A percentile compares a stretch with the other conserved stretches of the same genome.
phyloP scores from a whole-genome alignment of 1,284 basidiomycete species.

The Ceratobasidium sp. region DNA sequence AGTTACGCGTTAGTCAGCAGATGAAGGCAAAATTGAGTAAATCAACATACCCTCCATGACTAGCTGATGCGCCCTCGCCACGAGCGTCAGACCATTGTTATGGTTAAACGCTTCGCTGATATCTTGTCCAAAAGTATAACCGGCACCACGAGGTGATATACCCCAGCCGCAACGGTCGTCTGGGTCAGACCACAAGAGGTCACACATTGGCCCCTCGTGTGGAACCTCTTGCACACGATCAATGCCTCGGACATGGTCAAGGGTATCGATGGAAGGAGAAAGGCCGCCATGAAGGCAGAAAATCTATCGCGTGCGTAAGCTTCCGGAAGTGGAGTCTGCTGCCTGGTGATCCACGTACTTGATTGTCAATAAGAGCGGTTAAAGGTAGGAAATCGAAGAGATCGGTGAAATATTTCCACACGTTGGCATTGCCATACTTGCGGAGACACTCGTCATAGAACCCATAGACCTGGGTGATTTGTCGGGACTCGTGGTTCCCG shows the following conservation, averaged over 20 bases:
- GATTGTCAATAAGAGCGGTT: slow-evolving; percentile 97
- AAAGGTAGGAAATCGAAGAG: slow-evolving; percentile 98
- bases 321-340: slow-evolving; percentile 11
- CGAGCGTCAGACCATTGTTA: slow-evolving; percentile 97
- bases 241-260: slow-evolving; percentile 98
- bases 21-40: slow-evolving; percentile 36
- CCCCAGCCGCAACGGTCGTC: slow-evolving; percentile 99
- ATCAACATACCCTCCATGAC: slow-evolving; percentile 93
- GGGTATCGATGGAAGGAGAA: slow-evolving; percentile 98
- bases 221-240: slow-evolving; percentile 99
- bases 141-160: slow-evolving; percentile 97
- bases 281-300: slow-evolving; percentile 99
- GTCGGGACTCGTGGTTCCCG: slow-evolving; percentile 98
- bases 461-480: slow-evolving; percentile 99
- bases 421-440: slow-evolving; percentile 99
- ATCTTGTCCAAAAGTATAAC: slow-evolving; percentile 99
- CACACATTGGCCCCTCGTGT: slow-evolving; percentile 99
- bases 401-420: slow-evolving; percentile 99
- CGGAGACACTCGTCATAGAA: slow-evolving; percentile 99
- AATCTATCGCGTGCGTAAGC: slow-evolving; percentile 66
- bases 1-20: slow-evolving; percentile 11
- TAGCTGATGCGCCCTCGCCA: slow-evolving; percentile 94
- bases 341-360: slow-evolving; percentile 66
- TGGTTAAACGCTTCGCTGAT: slow-evolving; percentile 99
- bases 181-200: slow-evolving; percentile 98